These are phyloP conservation scores for Pichia sorboxylosa DNA, from an alignment of 1,139 yeast species.

Conservation along the genomic window DNA sequence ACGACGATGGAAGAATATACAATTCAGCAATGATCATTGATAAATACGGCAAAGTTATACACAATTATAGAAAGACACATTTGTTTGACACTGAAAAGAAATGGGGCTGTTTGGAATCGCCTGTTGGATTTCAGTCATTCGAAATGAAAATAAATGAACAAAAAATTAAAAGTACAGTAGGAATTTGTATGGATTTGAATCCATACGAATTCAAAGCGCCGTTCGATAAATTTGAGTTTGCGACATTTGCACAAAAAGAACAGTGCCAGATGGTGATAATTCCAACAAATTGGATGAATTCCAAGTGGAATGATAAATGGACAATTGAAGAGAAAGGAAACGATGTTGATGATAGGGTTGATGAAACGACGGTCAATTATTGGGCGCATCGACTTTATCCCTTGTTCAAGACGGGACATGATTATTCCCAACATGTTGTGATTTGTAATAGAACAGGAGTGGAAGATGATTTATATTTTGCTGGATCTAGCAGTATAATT, in stretches of 20 bases:
- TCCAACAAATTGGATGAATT: constrained; percentile 78
- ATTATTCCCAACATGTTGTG: constrained; percentile 26
- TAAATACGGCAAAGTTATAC: constrained; percentile 45
- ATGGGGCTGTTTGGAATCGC: constrained; percentile 75
- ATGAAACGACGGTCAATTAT: constrained; percentile 10
- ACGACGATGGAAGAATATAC: constrained; percentile 29
- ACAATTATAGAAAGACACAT: constrained; percentile 69
- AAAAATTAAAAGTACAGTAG: constrained; percentile 41
- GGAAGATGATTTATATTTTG: constrained; percentile 60
- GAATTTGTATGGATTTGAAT: constrained; percentile 93
- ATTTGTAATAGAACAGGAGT: constrained; percentile 66
- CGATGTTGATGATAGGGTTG: constrained; percentile 3
- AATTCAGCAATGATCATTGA: constrained; percentile 64
- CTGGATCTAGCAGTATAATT: constrained; percentile 62
- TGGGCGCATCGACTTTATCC: constrained; percentile 62
- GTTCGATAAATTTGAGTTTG: constrained; percentile 62
- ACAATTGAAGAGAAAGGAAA: constrained; percentile 10
- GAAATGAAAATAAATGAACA: constrained; percentile 26
- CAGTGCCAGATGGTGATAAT: constrained; percentile 47
- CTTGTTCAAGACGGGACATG: constrained; percentile 18
- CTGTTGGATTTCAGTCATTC: constrained; percentile 38
- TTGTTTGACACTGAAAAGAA: constrained; percentile 67
- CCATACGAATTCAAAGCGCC: constrained; percentile 80
- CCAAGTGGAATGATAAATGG: constrained; percentile 21
- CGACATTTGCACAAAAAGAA: constrained; percentile 39